phyloP scores from a whole-genome alignment of 164 flowering plant genomes.

The Dillenia turbinata region DNA sequence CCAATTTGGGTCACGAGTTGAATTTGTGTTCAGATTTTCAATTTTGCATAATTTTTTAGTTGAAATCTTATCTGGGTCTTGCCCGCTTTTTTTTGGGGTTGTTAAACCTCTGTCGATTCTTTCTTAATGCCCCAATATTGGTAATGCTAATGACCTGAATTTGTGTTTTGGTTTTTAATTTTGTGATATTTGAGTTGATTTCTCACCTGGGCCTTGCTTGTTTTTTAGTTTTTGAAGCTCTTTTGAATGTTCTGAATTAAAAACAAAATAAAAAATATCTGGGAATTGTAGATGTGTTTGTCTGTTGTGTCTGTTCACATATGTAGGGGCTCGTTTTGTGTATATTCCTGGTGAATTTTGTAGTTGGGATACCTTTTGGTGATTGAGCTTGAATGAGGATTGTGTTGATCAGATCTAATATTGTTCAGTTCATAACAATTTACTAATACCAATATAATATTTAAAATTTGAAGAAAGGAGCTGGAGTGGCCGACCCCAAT shows the following conservation, averaged over 20 bases:
- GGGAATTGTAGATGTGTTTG: neutral
- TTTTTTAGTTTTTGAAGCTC: too few species aligned
- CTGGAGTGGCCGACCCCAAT: too few species aligned
- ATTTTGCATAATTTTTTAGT: neutral
- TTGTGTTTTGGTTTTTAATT: neutral
- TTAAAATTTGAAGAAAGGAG: too few species aligned
- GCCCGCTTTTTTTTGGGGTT: neutral
- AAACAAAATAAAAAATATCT: too few species aligned
- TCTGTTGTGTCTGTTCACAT: neutral
- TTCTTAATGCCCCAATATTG: too few species aligned
- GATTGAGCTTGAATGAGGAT: neutral
- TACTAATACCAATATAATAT: too few species aligned
- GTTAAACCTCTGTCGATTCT: too few species aligned
- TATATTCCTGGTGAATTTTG: neutral
- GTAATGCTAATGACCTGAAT: neutral
- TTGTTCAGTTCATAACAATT: too few species aligned
- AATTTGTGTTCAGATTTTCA: neutral
- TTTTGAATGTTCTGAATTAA: neutral
- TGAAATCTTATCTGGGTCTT: neutral
- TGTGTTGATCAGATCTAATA: too few species aligned
- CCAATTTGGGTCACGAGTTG: neutral
- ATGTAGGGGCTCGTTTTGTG: neutral
- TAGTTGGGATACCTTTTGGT: neutral
- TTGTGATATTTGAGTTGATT: neutral
- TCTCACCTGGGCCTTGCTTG: neutral